phyloP scores from a whole-genome alignment of 192 early-diverging fungal genomes.

The Backusella mclennaniae region DNA sequence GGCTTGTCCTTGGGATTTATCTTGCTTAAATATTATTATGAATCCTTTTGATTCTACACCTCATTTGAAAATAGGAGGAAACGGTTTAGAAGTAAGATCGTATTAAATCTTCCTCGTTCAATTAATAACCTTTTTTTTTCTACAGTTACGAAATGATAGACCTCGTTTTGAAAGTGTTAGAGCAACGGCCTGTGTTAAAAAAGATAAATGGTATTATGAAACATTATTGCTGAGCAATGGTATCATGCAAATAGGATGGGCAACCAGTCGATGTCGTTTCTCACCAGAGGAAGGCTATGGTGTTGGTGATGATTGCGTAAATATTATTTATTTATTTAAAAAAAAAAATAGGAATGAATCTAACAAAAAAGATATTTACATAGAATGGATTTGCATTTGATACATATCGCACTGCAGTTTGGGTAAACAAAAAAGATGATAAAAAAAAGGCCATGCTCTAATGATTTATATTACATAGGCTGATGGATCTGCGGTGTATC shows the following conservation, averaged over 20 bases:
- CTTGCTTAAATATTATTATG: slow-evolving; percentile 46
- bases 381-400: slow-evolving; percentile 76
- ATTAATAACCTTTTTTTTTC: not conserved
- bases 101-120: not conserved
- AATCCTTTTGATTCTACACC: slow-evolving; percentile 55
- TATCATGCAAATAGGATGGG: slow-evolving; percentile 87
- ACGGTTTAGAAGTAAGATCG: slow-evolving; percentile 44
- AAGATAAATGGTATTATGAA: slow-evolving; percentile 75
- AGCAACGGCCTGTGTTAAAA: slow-evolving; percentile 49
- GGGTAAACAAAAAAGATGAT: slow-evolving; percentile 49
- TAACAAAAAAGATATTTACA: not conserved
- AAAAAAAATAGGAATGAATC: too few relatives aligned
- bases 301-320: slow-evolving; percentile 64
- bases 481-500: slow-evolving; percentile 43
- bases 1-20: slow-evolving; percentile 21
- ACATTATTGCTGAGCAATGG: slow-evolving; percentile 62
- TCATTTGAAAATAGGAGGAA: slow-evolving; percentile 51
- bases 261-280: slow-evolving; percentile 55
- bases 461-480: slow-evolving; percentile 26
- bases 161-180: slow-evolving; percentile 78
- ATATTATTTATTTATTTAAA: slow-evolving; percentile 4
- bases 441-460: not conserved
- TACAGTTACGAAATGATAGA: slow-evolving; percentile 71
- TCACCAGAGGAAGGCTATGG: slow-evolving; percentile 79
- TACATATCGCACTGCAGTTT: slow-evolving; percentile 68